Evolutionary conservation across 1,139 yeast species (phyloP).

Genomic region (Blastobotrys apis): DNA sequence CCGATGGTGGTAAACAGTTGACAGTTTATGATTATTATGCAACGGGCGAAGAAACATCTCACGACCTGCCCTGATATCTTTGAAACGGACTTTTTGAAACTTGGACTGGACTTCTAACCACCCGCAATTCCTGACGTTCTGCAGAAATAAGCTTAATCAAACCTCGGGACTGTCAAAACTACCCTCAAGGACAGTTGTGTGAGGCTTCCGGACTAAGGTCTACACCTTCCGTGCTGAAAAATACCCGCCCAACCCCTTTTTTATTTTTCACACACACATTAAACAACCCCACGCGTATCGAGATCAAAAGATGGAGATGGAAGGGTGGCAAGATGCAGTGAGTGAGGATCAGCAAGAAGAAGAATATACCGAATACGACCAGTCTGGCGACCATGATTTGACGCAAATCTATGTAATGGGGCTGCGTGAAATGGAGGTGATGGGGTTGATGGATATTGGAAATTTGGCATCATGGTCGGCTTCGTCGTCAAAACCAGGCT

Average conservation of each 20-base stretch:
- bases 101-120: too few relatives aligned
- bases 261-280: too few relatives aligned
- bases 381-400: background rate
- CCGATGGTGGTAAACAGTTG: too few relatives aligned
- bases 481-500: slow-evolving; percentile 70
- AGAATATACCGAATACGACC: background rate
- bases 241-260: slow-evolving; percentile 99
- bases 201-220: too few relatives aligned
- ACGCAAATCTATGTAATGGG: slow-evolving; percentile 39
- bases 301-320: background rate
- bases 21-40: too few relatives aligned
- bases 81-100: too few relatives aligned
- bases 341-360: background rate
- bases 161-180: too few relatives aligned
- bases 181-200: too few relatives aligned
- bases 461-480: slow-evolving; percentile 82
- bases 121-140: too few relatives aligned
- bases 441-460: slow-evolving; percentile 68
- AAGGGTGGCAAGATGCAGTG: slow-evolving; percentile 2
- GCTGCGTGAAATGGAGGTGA: slow-evolving; percentile 51
- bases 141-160: too few relatives aligned
- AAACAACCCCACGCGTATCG: slow-evolving; percentile 34
- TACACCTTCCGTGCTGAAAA: slow-evolving; percentile 93
- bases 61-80: too few relatives aligned
- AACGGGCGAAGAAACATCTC: too few relatives aligned